Evolutionary conservation across 140 eudicot species (phyloP).

Genomic region (Anethum foeniculum): DNA sequence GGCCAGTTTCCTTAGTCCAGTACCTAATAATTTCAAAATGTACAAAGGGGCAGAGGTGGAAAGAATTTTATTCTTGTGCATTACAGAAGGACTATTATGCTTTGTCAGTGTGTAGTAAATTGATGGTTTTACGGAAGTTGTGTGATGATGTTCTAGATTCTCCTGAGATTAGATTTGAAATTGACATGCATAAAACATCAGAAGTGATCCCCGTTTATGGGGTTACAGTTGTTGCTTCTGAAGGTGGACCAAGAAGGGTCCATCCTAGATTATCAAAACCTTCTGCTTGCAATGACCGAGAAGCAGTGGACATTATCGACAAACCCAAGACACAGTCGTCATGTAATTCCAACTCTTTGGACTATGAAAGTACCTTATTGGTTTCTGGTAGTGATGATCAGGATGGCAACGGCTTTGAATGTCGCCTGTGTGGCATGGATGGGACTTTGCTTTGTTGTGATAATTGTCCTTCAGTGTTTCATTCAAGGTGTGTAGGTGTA

Average conservation of each 20-base stretch:
- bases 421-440: conserved; percentile 96
- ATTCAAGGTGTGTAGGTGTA: conserved; percentile 83
- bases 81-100: conserved; percentile 67
- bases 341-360: conserved; percentile 18
- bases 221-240: conserved; percentile 21
- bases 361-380: conserved; percentile 22
- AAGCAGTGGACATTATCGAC: conserved; percentile 21
- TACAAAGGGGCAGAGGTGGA: conserved; percentile 58
- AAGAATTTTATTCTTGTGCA: conserved; percentile 44
- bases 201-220: conserved; percentile 59
- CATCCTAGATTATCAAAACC: conserved; percentile 44
- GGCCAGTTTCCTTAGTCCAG: conserved; percentile 76
- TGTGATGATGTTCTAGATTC: conserved; percentile 76
- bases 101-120: conserved; percentile 59
- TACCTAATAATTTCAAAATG: conserved; percentile 63
- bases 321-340: conserved; percentile 18
- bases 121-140: conserved; percentile 56
- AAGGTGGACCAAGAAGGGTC: conserved; percentile 46
- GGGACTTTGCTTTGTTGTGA: conserved; percentile 91
- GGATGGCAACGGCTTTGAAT: conserved; percentile 85
- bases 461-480: conserved; percentile 93
- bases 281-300: conserved; percentile 36
- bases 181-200: conserved; percentile 60
- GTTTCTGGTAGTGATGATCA: conserved; percentile 28
- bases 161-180: conserved; percentile 65